Conservation (phyloP, 139 green algal species). For the Gonium pectorale region DNA sequence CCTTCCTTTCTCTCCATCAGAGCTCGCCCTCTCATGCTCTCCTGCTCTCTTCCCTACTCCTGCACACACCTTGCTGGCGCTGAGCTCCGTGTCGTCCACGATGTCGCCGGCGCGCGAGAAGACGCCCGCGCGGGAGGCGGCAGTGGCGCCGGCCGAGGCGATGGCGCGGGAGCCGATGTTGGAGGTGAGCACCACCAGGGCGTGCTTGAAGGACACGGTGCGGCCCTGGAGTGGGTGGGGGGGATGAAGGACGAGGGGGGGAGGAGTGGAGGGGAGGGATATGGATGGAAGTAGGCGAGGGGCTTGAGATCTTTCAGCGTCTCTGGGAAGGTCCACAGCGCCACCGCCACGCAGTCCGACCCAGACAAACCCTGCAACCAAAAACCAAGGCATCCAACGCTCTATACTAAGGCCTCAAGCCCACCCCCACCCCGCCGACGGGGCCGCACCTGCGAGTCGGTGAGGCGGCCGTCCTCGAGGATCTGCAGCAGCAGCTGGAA, state of each 20-base stretch:
- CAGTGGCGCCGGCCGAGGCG: conserved; percentile 30
- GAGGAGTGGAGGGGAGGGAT: background rate
- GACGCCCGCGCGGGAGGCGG: background rate
- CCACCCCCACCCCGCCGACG: no score
- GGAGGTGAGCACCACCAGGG: conserved; percentile 91
- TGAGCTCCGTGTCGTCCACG: background rate
- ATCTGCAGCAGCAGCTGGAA: conserved; percentile 98
- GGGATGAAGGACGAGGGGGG: background rate
- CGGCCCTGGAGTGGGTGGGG: conserved; percentile 75
- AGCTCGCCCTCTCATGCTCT: no score
- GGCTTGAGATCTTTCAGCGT: no score
- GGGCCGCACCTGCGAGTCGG: conserved; percentile 78
- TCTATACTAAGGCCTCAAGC: no score
- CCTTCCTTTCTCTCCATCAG: no score
- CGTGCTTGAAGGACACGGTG: conserved; percentile 94
- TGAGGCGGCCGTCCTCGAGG: conserved; percentile 95
- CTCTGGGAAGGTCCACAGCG: no score
- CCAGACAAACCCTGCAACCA: no score
- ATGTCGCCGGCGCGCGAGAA: background rate
- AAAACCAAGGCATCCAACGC: no score
- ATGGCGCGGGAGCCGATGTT: conserved; percentile 93
- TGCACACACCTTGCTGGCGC: no score
- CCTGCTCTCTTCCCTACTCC: no score
- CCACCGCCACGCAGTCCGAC: no score
- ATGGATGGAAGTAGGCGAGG: no score